A percentile compares a stretch with the other conserved stretches of the same genome.
Evolutionary conservation across 2,329 filamentous ascomycete genomes (phyloP).

Genomic region (Alternaria ventricosa): DNA sequence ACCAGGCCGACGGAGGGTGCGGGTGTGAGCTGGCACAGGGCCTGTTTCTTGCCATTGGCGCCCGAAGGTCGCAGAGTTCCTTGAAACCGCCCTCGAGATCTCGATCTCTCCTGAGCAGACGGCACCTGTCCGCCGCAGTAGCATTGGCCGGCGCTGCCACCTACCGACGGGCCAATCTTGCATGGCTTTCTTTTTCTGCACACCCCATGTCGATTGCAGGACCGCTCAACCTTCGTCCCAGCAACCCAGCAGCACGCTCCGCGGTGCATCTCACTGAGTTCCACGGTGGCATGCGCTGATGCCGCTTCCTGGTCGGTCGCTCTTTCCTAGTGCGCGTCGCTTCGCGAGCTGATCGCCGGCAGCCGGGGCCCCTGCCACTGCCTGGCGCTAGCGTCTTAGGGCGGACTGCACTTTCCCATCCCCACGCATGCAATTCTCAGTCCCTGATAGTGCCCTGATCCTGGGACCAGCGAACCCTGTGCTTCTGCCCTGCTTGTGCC

Average conservation of each 20-base stretch:
- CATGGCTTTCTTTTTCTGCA: slow-evolving; percentile 6
- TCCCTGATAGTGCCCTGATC: slow-evolving; percentile 26
- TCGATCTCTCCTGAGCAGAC: slow-evolving; percentile 16
- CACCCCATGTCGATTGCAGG: background rate
- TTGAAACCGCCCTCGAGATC: slow-evolving; percentile 12
- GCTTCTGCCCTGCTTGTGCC: slow-evolving; percentile 23
- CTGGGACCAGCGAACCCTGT: slow-evolving; percentile 15
- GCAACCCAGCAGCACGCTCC: background rate
- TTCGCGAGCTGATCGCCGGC: slow-evolving; percentile 21
- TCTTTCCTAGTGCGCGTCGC: slow-evolving; percentile 6
- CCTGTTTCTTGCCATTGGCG: slow-evolving; percentile 13
- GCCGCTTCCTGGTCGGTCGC: slow-evolving; percentile 2
- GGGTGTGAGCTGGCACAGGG: slow-evolving; percentile 17
- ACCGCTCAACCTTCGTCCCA: slow-evolving; percentile 5
- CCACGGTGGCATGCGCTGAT: slow-evolving; percentile 2
- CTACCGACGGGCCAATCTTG: background rate
- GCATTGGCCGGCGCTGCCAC: slow-evolving; percentile 13
- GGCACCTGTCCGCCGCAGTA: slow-evolving; percentile 15
- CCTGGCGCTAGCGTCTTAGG: slow-evolving; percentile 14
- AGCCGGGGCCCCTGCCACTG: slow-evolving; percentile 22
- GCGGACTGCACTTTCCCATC: slow-evolving; percentile 16
- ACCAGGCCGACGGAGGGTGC: slow-evolving; percentile 1
- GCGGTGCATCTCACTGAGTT: background rate
- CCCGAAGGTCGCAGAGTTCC: slow-evolving; percentile 9
- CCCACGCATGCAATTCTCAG: slow-evolving; percentile 21